Base-by-base conservation (phyloP, 169 alveolate species). In the Plasmodium inui region DNA sequence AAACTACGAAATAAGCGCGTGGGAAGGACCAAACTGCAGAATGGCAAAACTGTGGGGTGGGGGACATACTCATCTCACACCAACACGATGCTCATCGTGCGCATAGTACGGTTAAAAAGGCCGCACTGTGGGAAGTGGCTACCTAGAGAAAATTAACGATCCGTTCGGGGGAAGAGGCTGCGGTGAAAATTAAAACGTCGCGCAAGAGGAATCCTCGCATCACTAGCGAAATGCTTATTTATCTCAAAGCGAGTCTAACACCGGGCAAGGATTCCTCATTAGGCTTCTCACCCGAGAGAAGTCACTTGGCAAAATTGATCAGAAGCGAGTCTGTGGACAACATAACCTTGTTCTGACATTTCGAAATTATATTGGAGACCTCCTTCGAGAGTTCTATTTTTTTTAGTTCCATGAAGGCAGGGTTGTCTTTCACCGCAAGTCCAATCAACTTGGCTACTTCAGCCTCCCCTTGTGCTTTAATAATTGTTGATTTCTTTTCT, bases 391-490 rank as follows among this genome's bases (percentile, higher is more conserved):
- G 97, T 84, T 99, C 99, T 76, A 99, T 98, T 85, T 98, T 98
- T 90, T 98, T 98, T 83, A 99, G 96, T 92, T 98, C 98, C 84
- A 99, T 95, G 95, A 98, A 99, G 26, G 99, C 99, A 50, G 99
- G 98, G 90, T 96, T 96, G 57, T 93, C 97, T 22, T 92, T 82
- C 71, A 97, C 95, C n/a, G 98, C 98, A 57, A 96, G 83, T 50
- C 98, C 98, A 30, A 96, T 96, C 83, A 98, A 95, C 92, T 96
- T 97, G 34, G 99, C 99, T n/a, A 99, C 98, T 96, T 97, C 98
- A 30, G 99, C 97, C 93, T 99, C 99, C 91, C 99, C 99, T 97
- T 98, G 98, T 19, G 99, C 99, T 95, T 97, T 99, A 92, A 99
- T 98, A 84, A 99, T 98, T 50, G 98, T 98, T 82, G 98, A 94